These are phyloP conservation scores for Skeletonema menzelii DNA, from an alignment of 108 stramenopile genomes.

Conservation along the genomic window DNA sequence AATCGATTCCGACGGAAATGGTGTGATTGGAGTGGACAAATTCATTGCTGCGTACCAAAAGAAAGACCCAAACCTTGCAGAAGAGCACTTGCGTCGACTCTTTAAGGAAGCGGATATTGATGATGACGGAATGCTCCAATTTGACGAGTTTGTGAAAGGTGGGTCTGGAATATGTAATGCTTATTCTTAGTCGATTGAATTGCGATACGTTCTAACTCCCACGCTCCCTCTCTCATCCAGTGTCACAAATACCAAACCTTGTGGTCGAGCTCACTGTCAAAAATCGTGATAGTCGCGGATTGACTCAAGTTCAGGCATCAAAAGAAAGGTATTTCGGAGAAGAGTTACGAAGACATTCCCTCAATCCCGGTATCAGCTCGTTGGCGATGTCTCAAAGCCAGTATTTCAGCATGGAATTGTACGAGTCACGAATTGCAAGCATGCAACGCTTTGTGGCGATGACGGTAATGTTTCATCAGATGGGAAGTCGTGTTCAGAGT, in stretches of 20 bases:
- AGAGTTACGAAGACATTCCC: conserved; percentile 24
- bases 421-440: conserved; percentile 55
- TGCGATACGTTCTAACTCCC: background rate
- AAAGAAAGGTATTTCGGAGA: conserved; percentile 50
- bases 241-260: conserved; percentile 39
- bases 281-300: conserved; percentile 39
- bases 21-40: conserved; percentile 27
- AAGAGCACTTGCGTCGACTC: conserved; percentile 25
- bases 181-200: background rate
- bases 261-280: conserved; percentile 33
- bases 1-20: conserved; percentile 38
- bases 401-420: conserved; percentile 51
- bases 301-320: conserved; percentile 41
- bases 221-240: background rate
- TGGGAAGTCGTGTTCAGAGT: conserved; percentile 47
- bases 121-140: conserved; percentile 38
- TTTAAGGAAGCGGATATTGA: conserved; percentile 51
- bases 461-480: conserved; percentile 64
- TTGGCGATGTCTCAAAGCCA: conserved; percentile 44
- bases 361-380: conserved; percentile 24
- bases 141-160: conserved; percentile 47
- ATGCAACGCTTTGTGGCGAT: conserved; percentile 56
- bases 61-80: conserved; percentile 20
- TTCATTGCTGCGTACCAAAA: conserved; percentile 51
- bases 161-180: background rate